phyloP scores from a whole-genome alignment of 202 grass and related monocot species.

The Panicum virgatum region DNA sequence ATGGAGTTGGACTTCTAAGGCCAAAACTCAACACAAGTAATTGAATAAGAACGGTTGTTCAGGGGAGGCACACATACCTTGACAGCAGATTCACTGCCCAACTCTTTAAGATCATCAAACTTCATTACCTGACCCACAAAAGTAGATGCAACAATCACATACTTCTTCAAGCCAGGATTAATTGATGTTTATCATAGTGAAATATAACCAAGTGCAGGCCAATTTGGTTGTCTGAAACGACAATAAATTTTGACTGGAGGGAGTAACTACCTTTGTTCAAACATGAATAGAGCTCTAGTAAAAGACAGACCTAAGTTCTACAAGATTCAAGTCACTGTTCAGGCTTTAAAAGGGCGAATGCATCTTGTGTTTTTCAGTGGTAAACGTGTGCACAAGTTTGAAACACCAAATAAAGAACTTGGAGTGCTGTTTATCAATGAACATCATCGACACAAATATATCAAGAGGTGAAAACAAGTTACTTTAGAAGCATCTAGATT shows the following conservation, averaged over 20 bases:
- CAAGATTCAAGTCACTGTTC: neutral
- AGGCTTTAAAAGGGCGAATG: neutral
- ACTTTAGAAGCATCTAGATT: neutral
- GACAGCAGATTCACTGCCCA: constrained; percentile 81
- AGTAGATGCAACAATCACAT: neutral
- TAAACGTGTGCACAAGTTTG: neutral
- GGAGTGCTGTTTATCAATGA: neutral
- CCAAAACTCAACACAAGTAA: neutral
- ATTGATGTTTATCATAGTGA: too few species aligned
- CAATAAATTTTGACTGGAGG: too few species aligned
- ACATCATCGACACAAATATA: neutral
- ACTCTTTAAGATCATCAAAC: constrained; percentile 93
- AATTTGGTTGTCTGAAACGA: too few species aligned
- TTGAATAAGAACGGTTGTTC: neutral
- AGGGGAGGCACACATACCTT: constrained; percentile 48
- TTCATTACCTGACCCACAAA: constrained; percentile 87
- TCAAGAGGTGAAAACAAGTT: constrained; percentile 1
- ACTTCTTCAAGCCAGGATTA: too few species aligned
- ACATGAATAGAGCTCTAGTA: too few species aligned
- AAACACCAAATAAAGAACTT: neutral
- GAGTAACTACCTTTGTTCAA: too few species aligned
- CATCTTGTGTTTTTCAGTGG: neutral
- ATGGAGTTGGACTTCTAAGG: neutral
- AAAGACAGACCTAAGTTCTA: neutral
- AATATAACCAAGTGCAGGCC: too few species aligned